Base-by-base conservation (phyloP, 2,329 filamentous ascomycete genomes). In the Magnaporthales sp. region DNA sequence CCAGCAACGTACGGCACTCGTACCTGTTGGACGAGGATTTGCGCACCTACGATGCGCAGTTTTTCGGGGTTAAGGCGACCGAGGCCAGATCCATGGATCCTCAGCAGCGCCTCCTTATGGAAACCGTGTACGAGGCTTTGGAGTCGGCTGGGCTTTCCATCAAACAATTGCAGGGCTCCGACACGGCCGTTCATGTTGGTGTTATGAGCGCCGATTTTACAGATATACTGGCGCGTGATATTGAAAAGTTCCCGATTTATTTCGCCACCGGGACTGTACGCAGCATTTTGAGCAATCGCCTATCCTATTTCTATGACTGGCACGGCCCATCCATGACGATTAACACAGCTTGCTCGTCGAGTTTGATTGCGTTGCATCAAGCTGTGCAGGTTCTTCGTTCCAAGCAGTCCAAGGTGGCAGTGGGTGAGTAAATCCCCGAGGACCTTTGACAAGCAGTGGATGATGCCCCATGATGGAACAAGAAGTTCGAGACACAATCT, bases 101-200 rank as follows among this genome's bases (percentile, higher is more conserved):
- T 1, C 82, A 85, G 67, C 83, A 85, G 66, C 77, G 83, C 1
- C 74, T 83, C 27, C 75, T 84, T 6, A 75, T 84, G 2, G 83
- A 85, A 70, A 82, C 80, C 67, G 80, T 81, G 0, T 85, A 82
- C 67, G 83, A 85, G 72, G 81, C 82, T 0, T 74, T 85, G 15
- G 83, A 85, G 69, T 82, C 79, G 67, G 82, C 81, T 1, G 83
- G 83, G 9, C 75, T 83, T 22, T 77, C 80, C 13, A 81, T 79
- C 69, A 79, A 82, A 31, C 70, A 72, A 10, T 76, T 83, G 32
- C 75, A 80, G 2, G 82, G 81, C 4, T 76, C 77, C 64, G 77
- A 82, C 63, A 79, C 81, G 29, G 81, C 80, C 13, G 82, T 84
- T 9, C 84, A 82, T 67, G 73, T 83, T 15, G 82, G 81, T 3